Evolutionary conservation across 345 rosid genomes (phyloP), one percentile per base, ranked within the genome.

Genomic region (Cardamine resedifolia): DNA sequence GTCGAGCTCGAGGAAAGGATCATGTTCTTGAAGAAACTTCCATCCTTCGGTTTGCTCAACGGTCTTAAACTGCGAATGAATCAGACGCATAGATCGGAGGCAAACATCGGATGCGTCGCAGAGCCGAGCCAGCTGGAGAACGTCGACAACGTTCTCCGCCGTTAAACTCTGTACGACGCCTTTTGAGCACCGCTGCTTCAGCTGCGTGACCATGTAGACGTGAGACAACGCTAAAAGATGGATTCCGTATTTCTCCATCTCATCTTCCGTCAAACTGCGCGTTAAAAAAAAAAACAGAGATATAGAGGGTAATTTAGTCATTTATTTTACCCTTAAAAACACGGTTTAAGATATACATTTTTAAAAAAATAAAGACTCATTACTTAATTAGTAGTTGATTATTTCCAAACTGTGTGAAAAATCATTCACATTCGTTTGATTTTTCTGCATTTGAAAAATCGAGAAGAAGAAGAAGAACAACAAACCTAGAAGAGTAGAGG

Each of bases 191-290:
- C 65, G 70, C 78, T 86, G 89, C 79, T 94, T 94, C 77, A 94
- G 78, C 56, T 75, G 84, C 3, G 89, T 83, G 3, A 94, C 85
- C 71, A 76, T 47, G 81, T 89, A 94, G 16, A 89, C 95, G 65
- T 94, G 98, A 2, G 95, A 85, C 50, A 94, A 78, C 6, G 88
- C 85, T 63, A 94, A 76, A 15, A 94, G 85, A 52, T 89, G 98
- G 51, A 91, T 85, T 27, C 90, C 95, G 20, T 77, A 85, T 72
- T 79, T 81, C 79, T 82, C 88, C 86, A 89, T 75, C 62, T 89
- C 80, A 67, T 81, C 87, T 48, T 85, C 91, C 7, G 71, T 52
- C 76, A 84, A 85, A 77, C 98, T 93, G 66, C 8, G 45, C 18
- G 45, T 41, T 0, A 2, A 33, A 33, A 4, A 14, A 43, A 43